Evolutionary conservation across 2,329 filamentous ascomycete species (phyloP), one percentile per base, ranked within the genome.

Genomic region (Cladosporium sphaerospermum): DNA sequence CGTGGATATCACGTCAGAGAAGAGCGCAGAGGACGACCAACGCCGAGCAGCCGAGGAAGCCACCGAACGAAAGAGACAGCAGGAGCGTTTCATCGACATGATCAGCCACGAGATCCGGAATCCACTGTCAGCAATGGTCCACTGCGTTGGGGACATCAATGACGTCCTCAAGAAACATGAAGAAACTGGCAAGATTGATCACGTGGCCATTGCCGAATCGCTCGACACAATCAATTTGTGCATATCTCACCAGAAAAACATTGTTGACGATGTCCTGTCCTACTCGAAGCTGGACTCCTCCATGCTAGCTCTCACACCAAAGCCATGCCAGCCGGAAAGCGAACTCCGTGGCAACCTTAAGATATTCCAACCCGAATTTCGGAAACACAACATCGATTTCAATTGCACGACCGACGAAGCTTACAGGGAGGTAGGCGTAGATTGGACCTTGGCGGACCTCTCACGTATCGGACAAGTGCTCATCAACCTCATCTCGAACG

Each of bases 211-310:
- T 36, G 50, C 50, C 2, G 50, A 53, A 33, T 43, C 50, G 6
- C 36, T 53, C 9, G 67, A 73, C 39, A 74, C 71, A 32, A 74
- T 77, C 53, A 67, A 73, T 34, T 66, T 72, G 36, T 77, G 74
- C 56, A 71, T 71, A 5, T 67, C 72, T 23, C 74, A 77, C 53
- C 73, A 75, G 53, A 75, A 74, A 55, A 64, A 72, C 18, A 76
- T 77, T 36, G 73, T 76, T 9, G 74, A 76, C 56, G 74, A 77
- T 54, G 66, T 76, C 4, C 62, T 76, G 2, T 75, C 73, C 0
- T 58, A 75, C 18, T 72, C 69, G 37, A 75, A 75, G 51, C 67
- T 76, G 13, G 73, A 75, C 43, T 73, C 72, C 0, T 71, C 69
- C 56, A 64, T 76, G 5, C 60, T 76, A 2, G 61, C 63, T 4